Base-by-base conservation (phyloP, 108 stramenopile genomes). In the Cylindrotheca closterium region DNA sequence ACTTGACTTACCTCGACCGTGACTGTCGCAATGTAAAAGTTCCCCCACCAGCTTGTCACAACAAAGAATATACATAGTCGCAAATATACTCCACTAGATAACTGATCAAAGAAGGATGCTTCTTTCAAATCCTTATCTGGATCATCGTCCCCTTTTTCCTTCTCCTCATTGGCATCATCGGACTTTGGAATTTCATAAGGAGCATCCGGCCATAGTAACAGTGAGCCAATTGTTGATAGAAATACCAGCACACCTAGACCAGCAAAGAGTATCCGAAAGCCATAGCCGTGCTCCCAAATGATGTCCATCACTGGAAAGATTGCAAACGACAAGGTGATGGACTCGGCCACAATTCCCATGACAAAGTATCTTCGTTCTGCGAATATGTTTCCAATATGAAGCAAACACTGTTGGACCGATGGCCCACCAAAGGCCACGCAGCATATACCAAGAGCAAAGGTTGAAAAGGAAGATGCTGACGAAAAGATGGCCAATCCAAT, bases 1-100 rank as follows among this genome's bases (percentile, higher is more conserved):
- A 21, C 2, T 33, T 34, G 1, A 31, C 49, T 19, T 62, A 62
- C 49, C 70, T 73, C 71, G 1, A 57, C 65, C 2, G 71, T 53
- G 23, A 83, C 51, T 7, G 82, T 70, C 0, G 75, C 82, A 56
- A 83, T 71, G 49, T 76, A 79, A 53, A 83, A 77, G 47, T 83
- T 83, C 0, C 75, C 78, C 74, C 63, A 75, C 50, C 70, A 83
- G 21, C 60, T 57, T 22, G 69, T 70, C 18, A 77, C 47, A 23
- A 68, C 58, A 55, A 83, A 79, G 62, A 83, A 73, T n/a, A 79
- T 15, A 22, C 63, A 23, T 47, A 79, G 42, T 22, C 72, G 64
- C 22, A 75, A 31, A 51, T 72, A 83, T 12, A 67, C 64, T 7
- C 56, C 68, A 24, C 68, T 78, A 30, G 37, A 47, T 21, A 83